These are phyloP conservation scores for Aegle marmelos DNA, from an alignment of 345 rosid genomes.

Conservation along the genomic window DNA sequence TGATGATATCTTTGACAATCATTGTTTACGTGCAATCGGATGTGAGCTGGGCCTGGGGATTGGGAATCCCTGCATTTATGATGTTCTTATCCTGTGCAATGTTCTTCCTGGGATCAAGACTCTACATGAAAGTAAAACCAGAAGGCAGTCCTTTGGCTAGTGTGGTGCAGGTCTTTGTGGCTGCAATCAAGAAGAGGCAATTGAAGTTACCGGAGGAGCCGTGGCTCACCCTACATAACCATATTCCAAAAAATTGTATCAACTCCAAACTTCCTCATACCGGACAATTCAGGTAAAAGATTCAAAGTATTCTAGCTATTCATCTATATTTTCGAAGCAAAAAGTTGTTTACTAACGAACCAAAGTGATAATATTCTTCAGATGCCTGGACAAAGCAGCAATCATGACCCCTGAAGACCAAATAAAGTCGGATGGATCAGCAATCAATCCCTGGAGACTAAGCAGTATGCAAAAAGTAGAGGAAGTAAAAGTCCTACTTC, in stretches of 20 bases:
- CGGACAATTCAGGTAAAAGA: constrained; percentile 40
- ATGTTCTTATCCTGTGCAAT: constrained; percentile 38
- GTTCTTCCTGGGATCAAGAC: constrained; percentile 39
- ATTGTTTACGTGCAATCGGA: constrained; percentile 52
- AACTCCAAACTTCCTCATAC: constrained; percentile 41
- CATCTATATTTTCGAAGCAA: not conserved
- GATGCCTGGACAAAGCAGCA: constrained; percentile 43
- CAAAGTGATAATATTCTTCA: constrained; percentile 1
- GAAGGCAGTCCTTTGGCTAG: constrained; percentile 36
- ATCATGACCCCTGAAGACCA: constrained; percentile 27
- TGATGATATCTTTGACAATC: constrained; percentile 39
- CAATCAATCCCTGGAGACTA: constrained; percentile 41
- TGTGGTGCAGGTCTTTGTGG: constrained; percentile 41
- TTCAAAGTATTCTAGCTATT: not conserved
- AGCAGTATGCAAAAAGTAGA: constrained; percentile 51
- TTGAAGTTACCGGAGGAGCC: constrained; percentile 45
- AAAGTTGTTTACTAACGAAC: too few species aligned
- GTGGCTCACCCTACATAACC: constrained; percentile 28
- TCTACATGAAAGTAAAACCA: constrained; percentile 40
- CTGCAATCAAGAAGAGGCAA: constrained; percentile 55
- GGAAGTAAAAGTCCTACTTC: constrained; percentile 41
- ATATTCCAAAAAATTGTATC: constrained; percentile 25
- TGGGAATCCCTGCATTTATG: constrained; percentile 46
- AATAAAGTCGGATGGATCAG: constrained; percentile 36
- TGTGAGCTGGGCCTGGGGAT: constrained; percentile 58